A percentile compares a stretch with the other conserved stretches of the same genome.
phyloP scores from a whole-genome alignment of 202 grass and related monocot species.

The Elaeis oleifera region DNA sequence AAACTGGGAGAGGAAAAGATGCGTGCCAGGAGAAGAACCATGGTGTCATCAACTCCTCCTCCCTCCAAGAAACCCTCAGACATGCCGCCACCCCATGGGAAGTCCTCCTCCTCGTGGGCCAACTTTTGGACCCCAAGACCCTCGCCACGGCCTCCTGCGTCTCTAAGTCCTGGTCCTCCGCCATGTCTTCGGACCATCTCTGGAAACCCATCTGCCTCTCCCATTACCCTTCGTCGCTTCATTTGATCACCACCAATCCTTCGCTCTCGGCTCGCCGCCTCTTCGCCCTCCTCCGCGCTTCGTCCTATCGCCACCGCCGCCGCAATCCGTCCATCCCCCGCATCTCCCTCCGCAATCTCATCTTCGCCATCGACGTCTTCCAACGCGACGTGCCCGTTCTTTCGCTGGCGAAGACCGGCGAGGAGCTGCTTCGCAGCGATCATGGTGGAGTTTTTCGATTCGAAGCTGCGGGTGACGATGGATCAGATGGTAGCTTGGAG shows the following conservation, averaged over 20 bases:
- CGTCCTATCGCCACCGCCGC: slow-evolving; percentile 18
- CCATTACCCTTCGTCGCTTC: slow-evolving; percentile 46
- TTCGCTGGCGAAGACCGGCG: slow-evolving; percentile 33
- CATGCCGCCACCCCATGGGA: slow-evolving; percentile 35
- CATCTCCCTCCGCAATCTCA: slow-evolving; percentile 46
- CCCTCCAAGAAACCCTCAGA: too few species aligned
- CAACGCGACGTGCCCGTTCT: slow-evolving; percentile 8
- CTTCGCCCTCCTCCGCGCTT: slow-evolving; percentile 42
- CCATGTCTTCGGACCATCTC: slow-evolving; percentile 54
- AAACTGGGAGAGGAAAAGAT: too few species aligned
- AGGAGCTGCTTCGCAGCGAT: background rate
- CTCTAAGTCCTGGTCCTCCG: slow-evolving; percentile 49
- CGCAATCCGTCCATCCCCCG: slow-evolving; percentile 13
- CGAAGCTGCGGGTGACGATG: slow-evolving; percentile 25
- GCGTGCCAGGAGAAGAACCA: background rate
- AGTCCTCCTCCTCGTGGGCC: slow-evolving; percentile 31
- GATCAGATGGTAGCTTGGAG: slow-evolving; percentile 11
- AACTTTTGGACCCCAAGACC: slow-evolving; percentile 40
- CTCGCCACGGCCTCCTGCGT: slow-evolving; percentile 54
- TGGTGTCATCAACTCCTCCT: background rate
- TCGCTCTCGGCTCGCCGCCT: slow-evolving; percentile 30
- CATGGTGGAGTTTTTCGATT: slow-evolving; percentile 43
- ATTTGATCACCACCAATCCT: slow-evolving; percentile 3
- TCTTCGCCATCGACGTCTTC: slow-evolving; percentile 36
- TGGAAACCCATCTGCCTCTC: slow-evolving; percentile 48